Evolutionary conservation across 345 rosid genomes (phyloP), one percentile per base, ranked within the genome.

Genomic region (Corchorus capsularis): DNA sequence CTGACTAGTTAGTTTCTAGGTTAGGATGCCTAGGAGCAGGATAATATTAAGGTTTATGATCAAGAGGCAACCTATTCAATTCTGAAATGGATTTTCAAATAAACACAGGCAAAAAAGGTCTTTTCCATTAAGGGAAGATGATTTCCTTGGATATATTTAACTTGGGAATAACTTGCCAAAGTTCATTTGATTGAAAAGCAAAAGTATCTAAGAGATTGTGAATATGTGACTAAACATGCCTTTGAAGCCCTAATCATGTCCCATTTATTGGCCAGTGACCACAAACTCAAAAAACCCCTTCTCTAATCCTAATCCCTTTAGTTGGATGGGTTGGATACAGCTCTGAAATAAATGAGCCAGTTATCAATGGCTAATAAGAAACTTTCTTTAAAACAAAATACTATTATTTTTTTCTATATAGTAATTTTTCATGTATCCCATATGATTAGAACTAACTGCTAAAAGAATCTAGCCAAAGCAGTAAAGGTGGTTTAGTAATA

Each of bases 311-410:
- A 3, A 39, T 27, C 27, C 27, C 13, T 56, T 56, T n/a, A 22
- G 6, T 22, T 22, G 10, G 63, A 27, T 22, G 3, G 20, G 13
- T 63, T 63, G 46, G 67, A 16, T 35, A 46, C 52, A 67, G 71
- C 34, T 43, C 45, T 67, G 19, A 66, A 66, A 66, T n/a, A 66
- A 66, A 20, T n/a, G 71, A 41, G 71, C 54, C 27, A 66, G 54
- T n/a, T 43, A 45, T 12, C 52, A 67, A 13, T 41, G 71, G 45
- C 10, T 17, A n/a, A 39, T 27, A 27, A 19, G 54, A 67, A 67
- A 45, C 71, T 45, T 67, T 12, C 54, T 10, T 8, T 19, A 11
- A 9, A 45, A 6, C 43, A 9, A 66, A 19, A 49, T 8, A 68
- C 27, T 20, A 9, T 9, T 11, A 46, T 52, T 43, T 70, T 52